These are phyloP conservation scores for Eremomyces bilateralis DNA, from an alignment of 495 filamentous ascomycete genomes.

Conservation along the genomic window DNA sequence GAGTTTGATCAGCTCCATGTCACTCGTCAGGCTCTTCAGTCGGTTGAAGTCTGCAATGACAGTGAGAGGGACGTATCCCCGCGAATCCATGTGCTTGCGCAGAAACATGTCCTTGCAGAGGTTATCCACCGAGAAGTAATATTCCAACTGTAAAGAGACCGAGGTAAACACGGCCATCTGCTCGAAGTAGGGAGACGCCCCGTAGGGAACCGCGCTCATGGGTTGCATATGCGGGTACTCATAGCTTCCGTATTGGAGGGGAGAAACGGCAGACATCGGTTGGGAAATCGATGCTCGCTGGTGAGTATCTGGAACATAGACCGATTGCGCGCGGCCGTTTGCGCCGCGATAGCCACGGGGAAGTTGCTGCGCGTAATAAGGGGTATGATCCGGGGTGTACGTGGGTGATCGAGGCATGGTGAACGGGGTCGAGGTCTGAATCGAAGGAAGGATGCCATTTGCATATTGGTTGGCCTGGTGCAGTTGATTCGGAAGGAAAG, in stretches of 20 bases:
- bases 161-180: conserved; percentile 30
- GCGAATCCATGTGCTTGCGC: conserved; percentile 76
- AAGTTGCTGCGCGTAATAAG: neutral
- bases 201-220: conserved; percentile 43
- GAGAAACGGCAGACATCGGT: neutral
- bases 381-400: neutral
- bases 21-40: conserved; percentile 51
- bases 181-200: conserved; percentile 28
- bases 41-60: conserved; percentile 70
- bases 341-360: neutral
- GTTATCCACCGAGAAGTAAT: conserved; percentile 94
- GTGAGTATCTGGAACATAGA: neutral
- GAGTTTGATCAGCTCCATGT: conserved; percentile 48
- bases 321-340: neutral
- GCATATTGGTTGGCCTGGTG: no score
- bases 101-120: conserved; percentile 86
- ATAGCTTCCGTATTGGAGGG: conserved; percentile 5
- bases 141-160: conserved; percentile 61
- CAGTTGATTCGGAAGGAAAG: conserved; percentile 1
- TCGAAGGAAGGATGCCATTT: neutral
- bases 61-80: conserved; percentile 67
- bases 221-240: conserved; percentile 25
- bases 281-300: neutral
- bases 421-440: no score
- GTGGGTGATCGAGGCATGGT: neutral